These are phyloP conservation scores for Chaetoceros tenuissimus DNA, from an alignment of 108 stramenopile species.

Conservation along the genomic window DNA sequence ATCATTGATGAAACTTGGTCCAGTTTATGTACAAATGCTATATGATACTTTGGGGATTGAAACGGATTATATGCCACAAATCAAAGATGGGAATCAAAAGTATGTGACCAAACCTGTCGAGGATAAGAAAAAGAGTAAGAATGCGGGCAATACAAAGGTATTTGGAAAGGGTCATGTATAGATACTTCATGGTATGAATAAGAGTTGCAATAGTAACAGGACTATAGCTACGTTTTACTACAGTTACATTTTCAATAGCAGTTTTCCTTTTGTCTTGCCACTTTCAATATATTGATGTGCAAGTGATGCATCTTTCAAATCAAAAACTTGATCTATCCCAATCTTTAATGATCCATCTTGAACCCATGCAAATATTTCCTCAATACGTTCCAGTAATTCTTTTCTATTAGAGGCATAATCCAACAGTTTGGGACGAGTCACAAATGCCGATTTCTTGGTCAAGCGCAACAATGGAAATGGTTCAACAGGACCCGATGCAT, in stretches of 20 bases:
- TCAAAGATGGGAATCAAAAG: constrained; percentile 9
- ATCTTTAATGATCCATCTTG: constrained; percentile 44
- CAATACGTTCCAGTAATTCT: constrained; percentile 32
- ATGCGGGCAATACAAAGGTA: too few relatives aligned
- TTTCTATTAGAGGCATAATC: constrained; percentile 47
- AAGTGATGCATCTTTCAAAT: constrained; percentile 37
- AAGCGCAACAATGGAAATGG: constrained; percentile 45
- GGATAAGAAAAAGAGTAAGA: too few relatives aligned
- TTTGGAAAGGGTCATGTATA: too few relatives aligned
- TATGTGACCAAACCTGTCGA: constrained; percentile 15
- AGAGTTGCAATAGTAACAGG: too few relatives aligned
- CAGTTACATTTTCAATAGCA: constrained; percentile 23
- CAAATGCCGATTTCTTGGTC: constrained; percentile 38
- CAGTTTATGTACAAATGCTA: constrained; percentile 7
- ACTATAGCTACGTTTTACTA: too few relatives aligned
- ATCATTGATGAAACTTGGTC: constrained; percentile 9
- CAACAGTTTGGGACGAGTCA: constrained; percentile 51
- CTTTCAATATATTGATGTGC: constrained; percentile 46
- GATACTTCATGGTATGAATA: too few relatives aligned
- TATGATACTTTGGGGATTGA: constrained; percentile 6
- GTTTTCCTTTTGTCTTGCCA: constrained; percentile 50
- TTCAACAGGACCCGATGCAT: constrained; percentile 52
- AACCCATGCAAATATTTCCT: constrained; percentile 48
- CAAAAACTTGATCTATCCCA: constrained; percentile 31
- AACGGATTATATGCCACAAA: constrained; percentile 1